A percentile compares a stretch with the other conserved stretches of the same genome.
Conservation (phyloP, 2,329 filamentous ascomycete species). For the Cordyceps militaris region DNA sequence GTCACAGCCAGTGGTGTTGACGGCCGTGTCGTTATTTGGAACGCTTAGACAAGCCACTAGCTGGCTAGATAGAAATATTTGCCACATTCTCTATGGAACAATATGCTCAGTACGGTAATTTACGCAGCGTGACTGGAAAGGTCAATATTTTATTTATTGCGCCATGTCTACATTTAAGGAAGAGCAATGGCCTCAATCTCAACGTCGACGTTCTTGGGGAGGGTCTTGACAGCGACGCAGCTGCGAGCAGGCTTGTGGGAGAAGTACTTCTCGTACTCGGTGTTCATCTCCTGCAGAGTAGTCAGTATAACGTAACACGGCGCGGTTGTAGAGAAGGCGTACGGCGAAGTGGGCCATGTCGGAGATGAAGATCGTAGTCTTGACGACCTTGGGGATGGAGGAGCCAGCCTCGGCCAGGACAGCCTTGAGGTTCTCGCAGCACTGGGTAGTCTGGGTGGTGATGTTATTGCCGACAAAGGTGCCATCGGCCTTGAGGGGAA, state of each 20-base stretch:
- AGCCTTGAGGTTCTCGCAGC: constrained; percentile 71
- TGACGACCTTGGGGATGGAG: constrained; percentile 72
- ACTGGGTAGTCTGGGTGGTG: constrained; percentile 54
- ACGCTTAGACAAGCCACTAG: constrained; percentile 38
- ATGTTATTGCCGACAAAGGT: constrained; percentile 53
- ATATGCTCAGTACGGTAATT: not conserved
- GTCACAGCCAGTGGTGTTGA: constrained; percentile 69
- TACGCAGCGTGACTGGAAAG: not conserved
- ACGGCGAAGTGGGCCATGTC: constrained; percentile 83
- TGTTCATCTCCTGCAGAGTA: constrained; percentile 63
- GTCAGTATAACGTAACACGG: not conserved
- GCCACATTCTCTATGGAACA: not conserved
- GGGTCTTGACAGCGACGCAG: constrained; percentile 83
- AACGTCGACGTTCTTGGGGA: constrained; percentile 78
- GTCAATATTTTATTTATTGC: constrained; percentile 6
- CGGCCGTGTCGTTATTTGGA: constrained; percentile 75
- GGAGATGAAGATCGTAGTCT: constrained; percentile 84
- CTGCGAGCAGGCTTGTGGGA: constrained; percentile 77
- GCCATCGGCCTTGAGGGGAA: constrained; percentile 57
- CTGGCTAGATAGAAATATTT: not conserved
- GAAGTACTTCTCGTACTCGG: constrained; percentile 78
- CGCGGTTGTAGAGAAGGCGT: constrained; percentile 20
- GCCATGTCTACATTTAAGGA: constrained; percentile 33
- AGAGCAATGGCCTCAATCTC: constrained; percentile 87
- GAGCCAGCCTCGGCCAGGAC: constrained; percentile 79